phyloP scores from a whole-genome alignment of 2,329 filamentous ascomycete genomes.

The Bertia moriformis region DNA sequence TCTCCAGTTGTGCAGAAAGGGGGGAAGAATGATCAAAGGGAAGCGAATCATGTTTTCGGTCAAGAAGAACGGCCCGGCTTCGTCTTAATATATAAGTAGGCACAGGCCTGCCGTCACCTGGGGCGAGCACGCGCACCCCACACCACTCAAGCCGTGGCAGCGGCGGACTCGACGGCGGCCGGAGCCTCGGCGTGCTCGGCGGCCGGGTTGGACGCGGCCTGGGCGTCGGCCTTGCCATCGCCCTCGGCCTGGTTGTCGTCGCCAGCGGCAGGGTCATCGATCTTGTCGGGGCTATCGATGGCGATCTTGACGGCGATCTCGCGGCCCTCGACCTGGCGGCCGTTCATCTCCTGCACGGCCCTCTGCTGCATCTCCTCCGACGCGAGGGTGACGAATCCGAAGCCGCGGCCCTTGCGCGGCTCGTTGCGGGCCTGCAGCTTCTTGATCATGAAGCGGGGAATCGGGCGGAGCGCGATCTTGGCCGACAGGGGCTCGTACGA shows the following conservation, averaged over 20 bases:
- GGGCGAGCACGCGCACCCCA: too few species aligned
- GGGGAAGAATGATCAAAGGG: too few species aligned
- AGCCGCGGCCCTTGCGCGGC: conserved; percentile 96
- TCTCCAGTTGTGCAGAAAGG: too few species aligned
- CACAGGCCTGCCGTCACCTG: too few species aligned
- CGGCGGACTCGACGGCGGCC: conserved; percentile 16
- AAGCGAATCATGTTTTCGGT: too few species aligned
- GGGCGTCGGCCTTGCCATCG: conserved; percentile 25
- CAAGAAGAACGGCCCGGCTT: too few species aligned
- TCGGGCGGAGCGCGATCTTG: conserved; percentile 96
- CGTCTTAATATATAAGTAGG: too few species aligned
- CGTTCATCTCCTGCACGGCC: conserved; percentile 96
- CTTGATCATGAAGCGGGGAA: conserved; percentile 99
- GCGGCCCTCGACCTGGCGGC: conserved; percentile 95
- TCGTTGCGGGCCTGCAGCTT: conserved; percentile 97
- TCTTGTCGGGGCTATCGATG: conserved; percentile 98
- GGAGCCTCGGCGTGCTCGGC: conserved; percentile 16
- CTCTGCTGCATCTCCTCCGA: conserved; percentile 95
- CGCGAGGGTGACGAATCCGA: conserved; percentile 91
- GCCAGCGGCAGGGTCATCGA: conserved; percentile 64
- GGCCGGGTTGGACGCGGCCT: conserved; percentile 20
- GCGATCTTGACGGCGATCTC: conserved; percentile 99
- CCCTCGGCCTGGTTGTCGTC: conserved; percentile 12
- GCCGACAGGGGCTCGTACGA: conserved; percentile 85
- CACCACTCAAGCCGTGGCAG: too few species aligned